Base-by-base conservation (phyloP, 2,329 filamentous ascomycete species). In the Acephala macrosclerotiorum region DNA sequence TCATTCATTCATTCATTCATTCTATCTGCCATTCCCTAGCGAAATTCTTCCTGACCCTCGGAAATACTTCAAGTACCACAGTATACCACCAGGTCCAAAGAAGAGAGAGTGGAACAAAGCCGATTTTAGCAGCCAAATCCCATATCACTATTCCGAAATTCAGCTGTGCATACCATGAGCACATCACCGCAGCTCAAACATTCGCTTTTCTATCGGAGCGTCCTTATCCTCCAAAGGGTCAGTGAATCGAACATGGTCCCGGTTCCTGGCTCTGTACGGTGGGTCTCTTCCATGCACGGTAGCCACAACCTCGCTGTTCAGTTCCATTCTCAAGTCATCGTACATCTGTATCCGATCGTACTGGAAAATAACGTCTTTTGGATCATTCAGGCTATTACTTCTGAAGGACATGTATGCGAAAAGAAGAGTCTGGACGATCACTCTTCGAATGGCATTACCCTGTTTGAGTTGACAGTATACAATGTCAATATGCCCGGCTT, bases 361-460 rank as follows among this genome's bases (percentile, higher is more conserved):
- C 5, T 45, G n/a, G 5, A 45, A 5, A 4, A 45, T 5, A 8
- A 11, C n/a, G 5, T 5, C 9, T 45, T n/a, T 5, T 18, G 9
- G 9, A 45, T 18, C 16, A 14, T 38, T 38, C 45, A 20, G 45
- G 20, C 20, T 36, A 35, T 6, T 9, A 56, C 3, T 4, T 56
- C 51, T 47, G 25, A 45, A 58, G 6, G 40, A 11, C 11, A 61
- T 26, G 35, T 53, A 64, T 25, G 35, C 38, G 6, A 18, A 18
- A 5, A 65, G 38, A 1, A 56, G 40, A 18, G 66, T 60, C 18
- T 60, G 40, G 3, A 66, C 38, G 18, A 70, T 60, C 3, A 70
- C 20, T 18, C 58, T 60, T 36, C 55, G 40, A 29, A 70, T 40
- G 2, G 60, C 51, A 47, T 69, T 57, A 16, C 25, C 36, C 2